These are phyloP conservation scores for Mycena belliarum DNA, from an alignment of 768 basidiomycete species.

Conservation along the genomic window DNA sequence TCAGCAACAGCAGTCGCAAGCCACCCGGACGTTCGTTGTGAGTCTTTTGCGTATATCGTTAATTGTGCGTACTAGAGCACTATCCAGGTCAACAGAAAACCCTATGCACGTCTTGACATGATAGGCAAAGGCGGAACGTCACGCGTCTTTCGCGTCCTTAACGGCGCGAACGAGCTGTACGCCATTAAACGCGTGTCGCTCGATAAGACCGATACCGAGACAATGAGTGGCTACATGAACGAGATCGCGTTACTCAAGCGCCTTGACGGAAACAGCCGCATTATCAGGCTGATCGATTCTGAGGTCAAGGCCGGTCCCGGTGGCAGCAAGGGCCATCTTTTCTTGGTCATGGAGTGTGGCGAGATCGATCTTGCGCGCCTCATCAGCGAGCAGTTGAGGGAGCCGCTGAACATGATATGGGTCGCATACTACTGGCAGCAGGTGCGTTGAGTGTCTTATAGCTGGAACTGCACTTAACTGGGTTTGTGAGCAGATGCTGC, in stretches of 20 bases:
- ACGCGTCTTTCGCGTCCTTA: constrained; percentile 92
- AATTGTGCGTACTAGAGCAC: background rate
- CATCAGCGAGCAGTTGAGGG: constrained; percentile 80
- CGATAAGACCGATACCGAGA: constrained; percentile 86
- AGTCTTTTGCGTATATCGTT: background rate
- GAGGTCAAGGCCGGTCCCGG: constrained; percentile 77
- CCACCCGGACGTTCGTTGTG: constrained; percentile 32
- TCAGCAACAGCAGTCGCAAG: constrained; percentile 38
- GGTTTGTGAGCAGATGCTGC: constrained; percentile 72
- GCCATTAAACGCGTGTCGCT: constrained; percentile 93
- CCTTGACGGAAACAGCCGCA: constrained; percentile 90
- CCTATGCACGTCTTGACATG: constrained; percentile 83
- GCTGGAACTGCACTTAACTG: background rate
- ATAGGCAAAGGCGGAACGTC: constrained; percentile 95
- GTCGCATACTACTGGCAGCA: constrained; percentile 97
- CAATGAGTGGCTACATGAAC: constrained; percentile 92
- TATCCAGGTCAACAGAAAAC: constrained; percentile 72
- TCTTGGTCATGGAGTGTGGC: constrained; percentile 96
- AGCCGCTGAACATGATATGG: constrained; percentile 90
- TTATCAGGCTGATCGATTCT: constrained; percentile 89
- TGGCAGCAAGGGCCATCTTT: constrained; percentile 70
- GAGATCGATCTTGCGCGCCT: constrained; percentile 89
- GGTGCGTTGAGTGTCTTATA: constrained; percentile 42
- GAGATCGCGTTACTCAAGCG: constrained; percentile 92
- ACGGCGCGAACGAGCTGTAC: constrained; percentile 70